Conservation (phyloP, 2,329 filamentous ascomycete species). For the Elsinoe fawcettii region DNA sequence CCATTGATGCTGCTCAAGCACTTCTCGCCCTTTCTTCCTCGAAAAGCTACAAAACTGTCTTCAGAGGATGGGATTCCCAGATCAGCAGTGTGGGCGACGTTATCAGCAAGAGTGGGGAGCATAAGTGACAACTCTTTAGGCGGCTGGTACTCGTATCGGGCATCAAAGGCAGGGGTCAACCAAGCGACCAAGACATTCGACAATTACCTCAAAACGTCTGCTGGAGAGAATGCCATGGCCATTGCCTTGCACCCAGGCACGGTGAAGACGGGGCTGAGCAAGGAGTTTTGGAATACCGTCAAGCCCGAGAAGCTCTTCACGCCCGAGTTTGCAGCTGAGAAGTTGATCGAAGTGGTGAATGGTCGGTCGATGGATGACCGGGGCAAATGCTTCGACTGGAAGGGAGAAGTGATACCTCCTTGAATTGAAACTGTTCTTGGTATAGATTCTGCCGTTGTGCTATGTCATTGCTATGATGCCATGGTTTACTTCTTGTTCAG, state of each 20-base stretch:
- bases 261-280: slow-evolving; percentile 65
- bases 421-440: slow-evolving; percentile 26
- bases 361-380: slow-evolving; percentile 43
- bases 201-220: slow-evolving; percentile 51
- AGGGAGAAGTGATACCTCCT: slow-evolving; percentile 54
- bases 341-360: slow-evolving; percentile 53
- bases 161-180: slow-evolving; percentile 67
- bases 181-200: slow-evolving; percentile 66
- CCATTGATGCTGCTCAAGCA: slow-evolving; percentile 71
- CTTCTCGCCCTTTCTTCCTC: slow-evolving; percentile 61
- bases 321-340: slow-evolving; percentile 57
- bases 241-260: slow-evolving; percentile 73
- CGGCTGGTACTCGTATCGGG: slow-evolving; percentile 76
- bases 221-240: slow-evolving; percentile 56
- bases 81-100: slow-evolving; percentile 58
- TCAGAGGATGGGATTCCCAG: slow-evolving; percentile 36
- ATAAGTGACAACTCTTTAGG: slow-evolving; percentile 64
- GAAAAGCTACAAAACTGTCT: slow-evolving; percentile 41
- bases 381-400: slow-evolving; percentile 64
- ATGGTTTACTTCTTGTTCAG: slow-evolving; percentile 37
- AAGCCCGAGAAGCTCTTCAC: slow-evolving; percentile 57
- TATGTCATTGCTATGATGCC: slow-evolving; percentile 6
- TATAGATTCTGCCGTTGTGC: slow-evolving; percentile 14
- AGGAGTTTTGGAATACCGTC: slow-evolving; percentile 62
- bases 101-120: slow-evolving; percentile 71